Evolutionary conservation across 768 basidiomycete species (phyloP), one percentile per base, ranked within the genome.

Genomic region (Suillus lakei): DNA sequence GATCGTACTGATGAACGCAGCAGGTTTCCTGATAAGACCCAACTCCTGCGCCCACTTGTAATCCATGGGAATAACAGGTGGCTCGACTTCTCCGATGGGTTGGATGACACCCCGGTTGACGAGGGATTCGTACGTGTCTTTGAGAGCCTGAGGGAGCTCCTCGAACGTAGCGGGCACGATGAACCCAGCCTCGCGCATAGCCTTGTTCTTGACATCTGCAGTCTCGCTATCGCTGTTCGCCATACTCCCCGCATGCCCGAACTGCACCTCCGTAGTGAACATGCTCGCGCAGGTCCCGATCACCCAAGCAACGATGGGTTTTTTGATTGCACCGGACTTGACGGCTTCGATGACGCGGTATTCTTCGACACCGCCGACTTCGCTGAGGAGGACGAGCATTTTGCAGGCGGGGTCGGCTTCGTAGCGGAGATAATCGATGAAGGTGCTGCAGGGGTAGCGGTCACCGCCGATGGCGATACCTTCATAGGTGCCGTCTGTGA

Each of bases 11-110:
- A 98, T 97, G 85, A 97, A 98, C 4, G 98, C 96, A 44, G 97
- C 96, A 23, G 96, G 98, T 82, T 98, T 99, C 77, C 97, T 91
- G 82, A 99, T 96, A 76, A 99, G 89, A 64, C 97, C 97, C 63
- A 98, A 90, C 82, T 98, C 95, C 91, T 99, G 97, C 95, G 96
- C 96, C 97, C 97, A 98, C 85, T 99, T 98, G 90, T 98, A 99
- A 82, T 99, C 97, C 95, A 99, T 98, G n/a, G 97, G 97, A 76
- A 99, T 98, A 64, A 92, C 89, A 12, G 97, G 97, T 5, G 96
- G 95, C 28, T 95, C 93, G 62, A 89, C 83, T 83, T 99, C 97
- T 43, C 80, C 71, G 82, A 89, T 83, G 69, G 88, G 89, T 41
- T 82, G 77, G 77, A 99, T 87, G 36, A 79, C 73, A 39, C 96